Percentiles rank a stretch among this genome's conserved stretches.
Conservation (phyloP, 139 green algal genomes). For the Chlamydomonas sp. region DNA sequence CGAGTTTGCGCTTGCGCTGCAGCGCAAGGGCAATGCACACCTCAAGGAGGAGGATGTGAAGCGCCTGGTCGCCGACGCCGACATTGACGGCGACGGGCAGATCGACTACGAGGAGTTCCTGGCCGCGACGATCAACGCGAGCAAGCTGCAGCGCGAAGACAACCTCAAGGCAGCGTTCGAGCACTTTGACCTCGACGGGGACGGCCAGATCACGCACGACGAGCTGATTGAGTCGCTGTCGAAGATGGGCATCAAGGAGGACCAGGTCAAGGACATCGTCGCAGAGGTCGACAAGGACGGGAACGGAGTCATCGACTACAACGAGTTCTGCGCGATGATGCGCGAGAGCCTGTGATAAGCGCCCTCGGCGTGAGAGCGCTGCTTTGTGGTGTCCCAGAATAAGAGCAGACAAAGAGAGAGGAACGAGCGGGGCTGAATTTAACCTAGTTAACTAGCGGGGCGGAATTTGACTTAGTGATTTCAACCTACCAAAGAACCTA, state of each 20-base stretch:
- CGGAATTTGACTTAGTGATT: too few species aligned
- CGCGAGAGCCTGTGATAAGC: slow-evolving; percentile 20
- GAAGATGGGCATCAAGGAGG: slow-evolving; percentile 22
- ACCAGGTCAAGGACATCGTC: slow-evolving; percentile 35
- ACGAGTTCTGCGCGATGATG: slow-evolving; percentile 73
- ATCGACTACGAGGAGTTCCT: slow-evolving; percentile 87
- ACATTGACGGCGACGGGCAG: slow-evolving; percentile 47
- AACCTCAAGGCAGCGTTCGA: slow-evolving; percentile 58
- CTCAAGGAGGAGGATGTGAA: background rate
- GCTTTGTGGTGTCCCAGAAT: too few species aligned
- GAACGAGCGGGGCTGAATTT: too few species aligned
- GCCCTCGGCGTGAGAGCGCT: too few species aligned
- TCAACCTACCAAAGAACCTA: too few species aligned
- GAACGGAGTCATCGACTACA: slow-evolving; percentile 56
- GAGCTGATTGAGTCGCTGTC: slow-evolving; percentile 44
- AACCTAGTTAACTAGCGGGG: too few species aligned
- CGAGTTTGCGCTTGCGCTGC: slow-evolving; percentile 55
- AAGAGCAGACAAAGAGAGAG: too few species aligned
- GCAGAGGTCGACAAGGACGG: slow-evolving; percentile 50
- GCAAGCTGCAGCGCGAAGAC: slow-evolving; percentile 65
- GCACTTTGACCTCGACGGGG: slow-evolving; percentile 67
- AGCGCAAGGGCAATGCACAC: slow-evolving; percentile 17
- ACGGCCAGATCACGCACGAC: slow-evolving; percentile 53
- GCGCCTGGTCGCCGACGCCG: background rate
- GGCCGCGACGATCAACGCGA: slow-evolving; percentile 67